phyloP scores from a whole-genome alignment of 352 stramenopile genomes.

The Globisporangium nunn region DNA sequence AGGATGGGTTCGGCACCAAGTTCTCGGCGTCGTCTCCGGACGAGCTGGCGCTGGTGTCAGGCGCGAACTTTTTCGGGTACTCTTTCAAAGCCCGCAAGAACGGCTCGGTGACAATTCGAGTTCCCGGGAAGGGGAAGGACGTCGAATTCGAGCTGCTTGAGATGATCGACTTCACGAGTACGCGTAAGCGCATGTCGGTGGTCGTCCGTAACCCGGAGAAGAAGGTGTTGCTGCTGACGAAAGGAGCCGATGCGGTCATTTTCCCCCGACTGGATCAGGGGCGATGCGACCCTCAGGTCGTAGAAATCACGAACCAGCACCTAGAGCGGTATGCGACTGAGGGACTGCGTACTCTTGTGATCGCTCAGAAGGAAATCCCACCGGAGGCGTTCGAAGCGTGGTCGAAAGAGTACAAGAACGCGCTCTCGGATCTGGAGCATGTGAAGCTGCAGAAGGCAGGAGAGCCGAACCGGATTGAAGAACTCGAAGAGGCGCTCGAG shows the following conservation, averaged over 20 bases:
- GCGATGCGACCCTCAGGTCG: conserved; percentile 36
- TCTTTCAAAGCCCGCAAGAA: conserved; percentile 63
- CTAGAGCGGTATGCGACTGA: conserved; percentile 83
- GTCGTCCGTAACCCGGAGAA: conserved; percentile 84
- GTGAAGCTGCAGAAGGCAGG: conserved; percentile 45
- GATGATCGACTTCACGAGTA: conserved; percentile 97
- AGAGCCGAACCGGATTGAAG: conserved; percentile 65
- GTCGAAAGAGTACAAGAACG: conserved; percentile 69
- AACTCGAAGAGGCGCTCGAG: conserved; percentile 79
- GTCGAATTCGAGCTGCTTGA: conserved; percentile 87
- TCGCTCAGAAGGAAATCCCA: conserved; percentile 74
- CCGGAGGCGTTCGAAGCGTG: conserved; percentile 60
- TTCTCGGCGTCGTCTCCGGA: conserved; percentile 82
- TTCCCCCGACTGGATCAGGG: conserved; percentile 48
- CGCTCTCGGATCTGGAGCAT: conserved; percentile 65
- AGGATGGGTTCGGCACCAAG: conserved; percentile 25
- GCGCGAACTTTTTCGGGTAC: conserved; percentile 78
- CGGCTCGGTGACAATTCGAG: conserved; percentile 43
- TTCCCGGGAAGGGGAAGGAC: conserved; percentile 25
- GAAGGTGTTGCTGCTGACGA: conserved; percentile 66
- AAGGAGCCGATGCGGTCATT: conserved; percentile 82
- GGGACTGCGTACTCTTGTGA: conserved; percentile 84
- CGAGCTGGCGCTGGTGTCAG: conserved; percentile 74
- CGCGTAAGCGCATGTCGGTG: conserved; percentile 98
- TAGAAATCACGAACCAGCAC: conserved; percentile 63